Percentiles rank a stretch among this genome's conserved stretches.
Conservation (phyloP, 2,329 filamentous ascomycete genomes). For the Penicillium sp. region DNA sequence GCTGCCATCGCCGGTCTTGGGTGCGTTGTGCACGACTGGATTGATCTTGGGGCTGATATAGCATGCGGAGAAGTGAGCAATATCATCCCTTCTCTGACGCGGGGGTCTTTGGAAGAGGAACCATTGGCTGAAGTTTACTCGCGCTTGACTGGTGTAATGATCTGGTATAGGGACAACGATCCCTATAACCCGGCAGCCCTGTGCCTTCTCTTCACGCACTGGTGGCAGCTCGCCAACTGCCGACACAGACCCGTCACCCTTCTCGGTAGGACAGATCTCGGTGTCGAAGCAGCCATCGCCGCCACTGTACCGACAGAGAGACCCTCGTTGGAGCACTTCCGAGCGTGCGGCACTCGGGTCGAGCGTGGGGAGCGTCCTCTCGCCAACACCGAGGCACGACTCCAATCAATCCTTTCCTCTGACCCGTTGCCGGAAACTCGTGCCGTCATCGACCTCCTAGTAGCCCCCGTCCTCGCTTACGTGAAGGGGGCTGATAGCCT, state of each 20-base stretch:
- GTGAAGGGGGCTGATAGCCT: constrained; percentile 12
- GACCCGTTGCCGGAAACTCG: constrained; percentile 9
- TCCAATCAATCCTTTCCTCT: constrained; percentile 6
- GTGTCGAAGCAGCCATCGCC: constrained; percentile 7
- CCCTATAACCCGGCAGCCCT: constrained; percentile 18
- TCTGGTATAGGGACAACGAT: constrained; percentile 19
- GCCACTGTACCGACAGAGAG: constrained; percentile 12
- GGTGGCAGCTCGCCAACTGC: constrained; percentile 19
- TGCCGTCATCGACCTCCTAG: constrained; percentile 10
- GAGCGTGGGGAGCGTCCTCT: constrained; percentile 12
- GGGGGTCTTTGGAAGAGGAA: constrained; percentile 13
- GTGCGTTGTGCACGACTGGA: constrained; percentile 15
- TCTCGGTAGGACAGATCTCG: constrained; percentile 15
- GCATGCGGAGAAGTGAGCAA: constrained; percentile 17
- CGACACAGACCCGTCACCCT: constrained; percentile 12
- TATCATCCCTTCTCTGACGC: constrained; percentile 14
- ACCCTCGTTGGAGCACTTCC: constrained; percentile 15
- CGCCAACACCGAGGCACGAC: constrained; percentile 11
- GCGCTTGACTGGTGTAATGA: constrained; percentile 13
- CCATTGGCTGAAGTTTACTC: constrained; percentile 12
- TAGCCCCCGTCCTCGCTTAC: constrained; percentile 13
- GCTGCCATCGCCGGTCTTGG: constrained; percentile 18
- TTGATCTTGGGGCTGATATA: constrained; percentile 14
- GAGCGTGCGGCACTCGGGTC: constrained; percentile 8
- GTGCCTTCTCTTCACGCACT: constrained; percentile 15